A percentile compares a stretch with the other conserved stretches of the same genome.
Evolutionary conservation across 805 yeast species (phyloP).

Genomic region (Candida endomychidarum): DNA sequence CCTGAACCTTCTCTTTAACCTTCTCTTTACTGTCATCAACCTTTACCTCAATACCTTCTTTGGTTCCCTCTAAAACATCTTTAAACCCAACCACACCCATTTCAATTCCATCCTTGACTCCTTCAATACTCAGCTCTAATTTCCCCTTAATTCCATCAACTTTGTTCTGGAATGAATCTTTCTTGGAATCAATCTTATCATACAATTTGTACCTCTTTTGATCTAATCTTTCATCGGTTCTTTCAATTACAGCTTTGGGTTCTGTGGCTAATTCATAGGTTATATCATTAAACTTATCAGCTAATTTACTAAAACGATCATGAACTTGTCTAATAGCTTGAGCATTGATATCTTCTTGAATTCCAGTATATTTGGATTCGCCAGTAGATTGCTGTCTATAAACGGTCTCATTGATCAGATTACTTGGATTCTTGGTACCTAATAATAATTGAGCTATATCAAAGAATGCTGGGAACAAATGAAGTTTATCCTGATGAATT

Average conservation of each 20-base stretch:
- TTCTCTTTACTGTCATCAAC: background rate
- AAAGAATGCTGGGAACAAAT: conserved; percentile 22
- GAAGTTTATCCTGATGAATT: conserved; percentile 32
- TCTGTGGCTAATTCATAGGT: conserved; percentile 22
- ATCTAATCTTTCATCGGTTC: conserved; percentile 21
- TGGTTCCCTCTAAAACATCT: background rate
- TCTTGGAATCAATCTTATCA: conserved; percentile 17
- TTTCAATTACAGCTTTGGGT: conserved; percentile 20
- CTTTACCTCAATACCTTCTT: background rate
- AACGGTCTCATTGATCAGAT: too few species aligned
- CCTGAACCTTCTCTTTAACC: background rate
- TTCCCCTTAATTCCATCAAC: conserved; percentile 14
- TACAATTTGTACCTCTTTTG: conserved; percentile 15
- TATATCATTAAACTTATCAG: conserved; percentile 19
- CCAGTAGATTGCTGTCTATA: too few species aligned
- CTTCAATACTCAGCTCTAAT: too few species aligned
- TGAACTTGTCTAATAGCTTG: conserved; percentile 25
- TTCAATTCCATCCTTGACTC: too few species aligned
- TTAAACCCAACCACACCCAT: conserved; percentile 8
- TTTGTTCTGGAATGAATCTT: conserved; percentile 12
- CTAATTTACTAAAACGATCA: conserved; percentile 15
- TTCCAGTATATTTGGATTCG: too few species aligned
- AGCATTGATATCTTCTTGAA: conserved; percentile 15
- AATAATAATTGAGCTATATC: conserved; percentile 7
- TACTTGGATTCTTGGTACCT: background rate